Percentiles rank a stretch among this genome's conserved stretches.
phyloP scores from a whole-genome alignment of 106 monocot species.

The Acorus gramineus region DNA sequence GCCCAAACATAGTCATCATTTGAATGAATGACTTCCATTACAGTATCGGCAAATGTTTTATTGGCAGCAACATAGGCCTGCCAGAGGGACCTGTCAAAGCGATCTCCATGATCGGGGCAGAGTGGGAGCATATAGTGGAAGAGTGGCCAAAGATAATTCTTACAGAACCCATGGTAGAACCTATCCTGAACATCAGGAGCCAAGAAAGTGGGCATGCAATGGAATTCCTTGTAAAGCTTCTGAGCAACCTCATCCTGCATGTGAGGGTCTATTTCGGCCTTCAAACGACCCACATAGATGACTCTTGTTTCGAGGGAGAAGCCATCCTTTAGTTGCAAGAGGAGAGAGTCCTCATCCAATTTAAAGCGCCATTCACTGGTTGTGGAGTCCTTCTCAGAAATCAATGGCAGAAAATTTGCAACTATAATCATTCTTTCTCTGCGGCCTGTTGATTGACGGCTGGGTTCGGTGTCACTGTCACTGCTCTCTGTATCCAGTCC shows the following conservation, averaged over 20 bases:
- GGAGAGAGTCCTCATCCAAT: slow-evolving; percentile 29
- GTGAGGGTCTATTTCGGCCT: slow-evolving; percentile 21
- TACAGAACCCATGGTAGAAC: slow-evolving; percentile 46
- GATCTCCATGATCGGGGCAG: slow-evolving; percentile 21
- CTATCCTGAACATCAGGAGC: slow-evolving; percentile 24
- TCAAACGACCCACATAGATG: slow-evolving; percentile 34
- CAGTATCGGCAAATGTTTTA: slow-evolving; percentile 31
- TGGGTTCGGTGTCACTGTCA: slow-evolving; percentile 5
- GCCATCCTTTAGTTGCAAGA: slow-evolving; percentile 40
- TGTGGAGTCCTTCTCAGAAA: slow-evolving; percentile 23
- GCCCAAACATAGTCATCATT: slow-evolving; percentile 39
- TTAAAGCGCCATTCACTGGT: slow-evolving; percentile 30
- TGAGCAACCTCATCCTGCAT: slow-evolving; percentile 34
- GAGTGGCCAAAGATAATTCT: slow-evolving; percentile 43
- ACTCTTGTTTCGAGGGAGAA: slow-evolving; percentile 11
- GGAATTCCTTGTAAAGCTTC: slow-evolving; percentile 19
- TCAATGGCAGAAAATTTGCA: slow-evolving; percentile 35
- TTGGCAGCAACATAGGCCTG: slow-evolving; percentile 43
- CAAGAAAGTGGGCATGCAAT: slow-evolving; percentile 35
- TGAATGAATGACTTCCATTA: slow-evolving; percentile 37
- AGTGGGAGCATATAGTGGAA: slow-evolving; percentile 55
- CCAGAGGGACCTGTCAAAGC: slow-evolving; percentile 39
- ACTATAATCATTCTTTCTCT: slow-evolving; percentile 31
- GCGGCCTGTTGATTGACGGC: background rate
- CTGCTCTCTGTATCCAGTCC: slow-evolving; percentile 2